These are phyloP conservation scores for Samsoniella hepiali DNA, from an alignment of 2,329 filamentous ascomycete genomes.

Conservation along the genomic window DNA sequence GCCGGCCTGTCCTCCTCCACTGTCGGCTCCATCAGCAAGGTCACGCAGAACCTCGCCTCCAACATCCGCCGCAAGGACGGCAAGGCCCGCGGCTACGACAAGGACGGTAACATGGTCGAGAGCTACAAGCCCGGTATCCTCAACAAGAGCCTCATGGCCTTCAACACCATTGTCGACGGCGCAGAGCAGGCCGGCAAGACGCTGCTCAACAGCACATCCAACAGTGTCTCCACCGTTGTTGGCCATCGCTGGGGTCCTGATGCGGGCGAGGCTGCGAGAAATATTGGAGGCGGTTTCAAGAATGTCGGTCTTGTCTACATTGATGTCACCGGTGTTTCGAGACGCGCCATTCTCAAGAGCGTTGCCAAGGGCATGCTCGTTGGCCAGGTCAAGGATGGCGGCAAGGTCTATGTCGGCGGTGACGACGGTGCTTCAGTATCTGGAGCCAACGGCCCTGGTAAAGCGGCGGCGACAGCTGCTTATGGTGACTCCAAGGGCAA, in stretches of 20 bases:
- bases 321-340: conserved; percentile 87
- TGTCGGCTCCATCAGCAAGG: conserved; percentile 75
- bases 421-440: conserved; percentile 39
- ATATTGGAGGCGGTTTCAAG: conserved; percentile 82
- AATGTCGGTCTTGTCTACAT: conserved; percentile 98
- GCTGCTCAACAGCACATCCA: conserved; percentile 69
- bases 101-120: conserved; percentile 62
- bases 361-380: conserved; percentile 97
- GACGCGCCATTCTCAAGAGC: conserved; percentile 85
- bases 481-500: conserved; percentile 25
- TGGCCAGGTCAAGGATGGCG: conserved; percentile 70
- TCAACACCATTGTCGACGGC: conserved; percentile 89
- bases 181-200: conserved; percentile 83
- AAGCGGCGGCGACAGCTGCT: conserved; percentile 23
- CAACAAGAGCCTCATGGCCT: conserved; percentile 96
- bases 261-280: conserved; percentile 71
- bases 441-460: conserved; percentile 17
- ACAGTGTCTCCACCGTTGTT: conserved; percentile 81
- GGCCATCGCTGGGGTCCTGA: conserved; percentile 86
- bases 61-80: conserved; percentile 54
- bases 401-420: conserved; percentile 70
- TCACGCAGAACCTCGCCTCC: conserved; percentile 89
- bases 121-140: conserved; percentile 84
- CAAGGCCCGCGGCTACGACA: conserved; percentile 58
- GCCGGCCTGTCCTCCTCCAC: conserved; percentile 81